These are phyloP conservation scores for Singerocomus rubriflavus DNA, from an alignment of 1,284 basidiomycete species.

Conservation along the genomic window DNA sequence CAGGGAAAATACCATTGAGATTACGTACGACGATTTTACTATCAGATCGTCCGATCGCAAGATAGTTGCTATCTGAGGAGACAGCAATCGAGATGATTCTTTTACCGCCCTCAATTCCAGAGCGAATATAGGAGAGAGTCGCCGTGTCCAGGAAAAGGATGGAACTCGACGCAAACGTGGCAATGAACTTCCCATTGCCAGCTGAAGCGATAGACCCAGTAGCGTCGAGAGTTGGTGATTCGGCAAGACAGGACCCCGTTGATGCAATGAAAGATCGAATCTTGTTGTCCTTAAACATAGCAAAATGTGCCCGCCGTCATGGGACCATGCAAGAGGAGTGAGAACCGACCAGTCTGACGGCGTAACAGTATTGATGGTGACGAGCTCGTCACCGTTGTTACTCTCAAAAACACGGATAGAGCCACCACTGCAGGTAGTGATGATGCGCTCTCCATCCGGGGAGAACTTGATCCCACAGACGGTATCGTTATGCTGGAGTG, in stretches of 20 bases:
- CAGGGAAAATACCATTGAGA: not conserved
- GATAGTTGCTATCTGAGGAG: not conserved
- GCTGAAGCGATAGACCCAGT: not conserved
- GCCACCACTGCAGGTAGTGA: not conserved
- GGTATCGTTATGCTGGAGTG: not conserved
- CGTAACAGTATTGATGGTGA: not conserved
- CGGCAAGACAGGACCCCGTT: not conserved
- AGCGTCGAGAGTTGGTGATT: not conserved
- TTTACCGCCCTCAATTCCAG: not conserved
- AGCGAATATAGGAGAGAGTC: not conserved
- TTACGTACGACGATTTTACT: not conserved
- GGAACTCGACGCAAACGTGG: not conserved
- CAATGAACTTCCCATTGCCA: not conserved
- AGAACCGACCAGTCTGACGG: not conserved
- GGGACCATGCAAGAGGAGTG: not conserved
- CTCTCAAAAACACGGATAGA: not conserved
- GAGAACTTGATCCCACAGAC: not conserved
- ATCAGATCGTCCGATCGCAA: rapidly evolving
- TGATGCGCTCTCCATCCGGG: not conserved
- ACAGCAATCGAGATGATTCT: not conserved
- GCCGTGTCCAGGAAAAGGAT: not conserved
- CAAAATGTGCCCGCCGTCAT: not conserved
- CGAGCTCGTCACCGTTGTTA: not conserved
- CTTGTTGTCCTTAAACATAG: not conserved
- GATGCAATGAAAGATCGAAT: not conserved